These are phyloP conservation scores for Colletotrichum trifolii DNA, from an alignment of 2,329 filamentous ascomycete species.

Conservation along the genomic window DNA sequence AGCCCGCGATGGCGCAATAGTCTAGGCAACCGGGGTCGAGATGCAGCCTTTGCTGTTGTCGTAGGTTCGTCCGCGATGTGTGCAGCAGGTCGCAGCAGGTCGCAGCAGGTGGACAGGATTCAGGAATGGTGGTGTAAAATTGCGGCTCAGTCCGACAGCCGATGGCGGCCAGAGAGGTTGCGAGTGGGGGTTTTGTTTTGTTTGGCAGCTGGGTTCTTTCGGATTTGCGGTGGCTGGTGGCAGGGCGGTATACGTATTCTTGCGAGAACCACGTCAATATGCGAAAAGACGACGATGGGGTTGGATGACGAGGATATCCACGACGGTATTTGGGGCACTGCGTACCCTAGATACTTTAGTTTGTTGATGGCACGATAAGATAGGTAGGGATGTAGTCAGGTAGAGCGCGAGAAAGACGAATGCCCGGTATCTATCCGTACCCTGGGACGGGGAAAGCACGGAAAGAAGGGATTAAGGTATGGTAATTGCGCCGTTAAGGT, in stretches of 20 bases:
- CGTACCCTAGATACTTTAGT: no score
- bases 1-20: conserved; percentile 28
- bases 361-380: no score
- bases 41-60: background rate
- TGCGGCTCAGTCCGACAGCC: conserved; percentile 34
- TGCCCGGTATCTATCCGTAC: no score
- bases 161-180: conserved; percentile 12
- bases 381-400: no score
- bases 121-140: conserved; percentile 6
- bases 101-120: no score
- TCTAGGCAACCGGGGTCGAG: conserved; percentile 14
- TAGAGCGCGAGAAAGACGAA: no score
- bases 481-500: conserved; percentile 13
- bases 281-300: background rate
- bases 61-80: no score
- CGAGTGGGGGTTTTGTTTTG: no score
- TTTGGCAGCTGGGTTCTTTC: conserved; percentile 8
- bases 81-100: no score
- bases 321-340: background rate
- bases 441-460: background rate
- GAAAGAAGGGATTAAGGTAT: conserved; percentile 18
- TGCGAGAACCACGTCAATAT: background rate
- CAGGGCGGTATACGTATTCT: background rate
- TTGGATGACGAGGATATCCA: background rate
- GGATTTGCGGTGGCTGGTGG: background rate